Evolutionary conservation across 768 basidiomycete species (phyloP), one percentile per base, ranked within the genome.

Genomic region (Botryobasidium botryosum): DNA sequence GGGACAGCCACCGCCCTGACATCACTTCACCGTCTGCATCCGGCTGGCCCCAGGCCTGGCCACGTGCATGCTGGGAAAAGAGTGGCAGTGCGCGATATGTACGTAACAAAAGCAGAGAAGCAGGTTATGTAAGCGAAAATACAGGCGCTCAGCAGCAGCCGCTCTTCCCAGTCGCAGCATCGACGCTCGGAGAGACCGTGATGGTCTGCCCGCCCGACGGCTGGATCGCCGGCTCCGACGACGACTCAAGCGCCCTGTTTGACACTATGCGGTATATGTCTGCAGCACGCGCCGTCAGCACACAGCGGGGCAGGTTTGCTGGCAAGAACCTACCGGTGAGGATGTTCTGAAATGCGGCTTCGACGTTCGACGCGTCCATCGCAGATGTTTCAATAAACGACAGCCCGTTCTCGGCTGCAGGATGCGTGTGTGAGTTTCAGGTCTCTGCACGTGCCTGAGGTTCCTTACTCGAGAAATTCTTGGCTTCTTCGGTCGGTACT

Each of bases 341-440:
- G 58, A 96, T 96, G 47, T 77, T 88, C 62, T 97, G 90, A 78
- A 99, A 99, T 41, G 92, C 94, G 46, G 74, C 66, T 65, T 97
- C 92, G 64, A 99, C 91, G 66, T 96, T 94, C 41, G 88, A 91
- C 55, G 92, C 87, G 76, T 99, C 94, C 74, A 97, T 78, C 66
- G 92, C 92, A 57, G 92, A 99, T 49, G 92, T 99, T 70, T 99
- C 92, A 53, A 99, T 92, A 71, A 92, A 92, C 45, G 81, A 85
- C 54, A 96, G 63, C 18, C 77, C 78, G 57, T 91, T 88, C 66
- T 92, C 88, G 54, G 82, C 87, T 87, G 42, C 4, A 17, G 17
- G 29, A 21, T 7, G 55, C 20, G 42, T 18, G 24, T 13, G 24
- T 21, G 20, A 2, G 6, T 4, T n/a, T 13, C 15, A 50, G 12